Evolutionary conservation across 495 filamentous ascomycete species (phyloP), one percentile per base, ranked within the genome.

Genomic region (Xylaria scruposa): DNA sequence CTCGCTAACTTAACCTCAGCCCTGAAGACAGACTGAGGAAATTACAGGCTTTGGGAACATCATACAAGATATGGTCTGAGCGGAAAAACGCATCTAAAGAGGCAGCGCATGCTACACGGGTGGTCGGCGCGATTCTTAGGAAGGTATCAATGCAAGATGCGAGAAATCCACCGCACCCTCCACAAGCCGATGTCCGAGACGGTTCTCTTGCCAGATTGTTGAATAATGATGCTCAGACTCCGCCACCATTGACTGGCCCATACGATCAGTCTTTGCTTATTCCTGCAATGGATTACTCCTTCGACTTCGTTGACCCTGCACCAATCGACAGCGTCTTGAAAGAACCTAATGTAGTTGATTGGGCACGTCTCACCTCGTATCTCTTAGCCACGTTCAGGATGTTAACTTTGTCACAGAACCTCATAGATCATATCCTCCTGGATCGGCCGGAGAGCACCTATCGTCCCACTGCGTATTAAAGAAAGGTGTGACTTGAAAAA

Each of bases 41-140:
- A 69, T 46, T 83, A 5, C 73, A 74, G 19, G 80, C 81, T 12
- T 73, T 88, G 17, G 77, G 78, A 36, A 79, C 76, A 15, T 84
- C 84, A 12, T 80, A 83, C 40, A 76, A 76, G 31, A 80, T 81
- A 65, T 84, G 81, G 82, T 66, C 71, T 24, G 74, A 81, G 42
- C 72, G 76, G 54, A 78, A 77, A 42, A 72, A 71, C 24, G 72
- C 66, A 8, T 78, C 78, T 0, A 75, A 68, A 54, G 81, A 83
- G 6, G 78, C 82, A 26, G 77, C 76, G 21, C 82, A 84, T 70
- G 81, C 82, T 31, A 77, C 77, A n/a, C 70, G 73, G 29, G 74
- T 85, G 12, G 76, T 84, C 6, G 77, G 78, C 33, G 78, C 76
- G 13, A 84, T 84, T 63, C 71, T 84, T 33, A 80, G 75, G 65